Base-by-base conservation (phyloP, 495 filamentous ascomycete species). In the Platismatia glauca region DNA sequence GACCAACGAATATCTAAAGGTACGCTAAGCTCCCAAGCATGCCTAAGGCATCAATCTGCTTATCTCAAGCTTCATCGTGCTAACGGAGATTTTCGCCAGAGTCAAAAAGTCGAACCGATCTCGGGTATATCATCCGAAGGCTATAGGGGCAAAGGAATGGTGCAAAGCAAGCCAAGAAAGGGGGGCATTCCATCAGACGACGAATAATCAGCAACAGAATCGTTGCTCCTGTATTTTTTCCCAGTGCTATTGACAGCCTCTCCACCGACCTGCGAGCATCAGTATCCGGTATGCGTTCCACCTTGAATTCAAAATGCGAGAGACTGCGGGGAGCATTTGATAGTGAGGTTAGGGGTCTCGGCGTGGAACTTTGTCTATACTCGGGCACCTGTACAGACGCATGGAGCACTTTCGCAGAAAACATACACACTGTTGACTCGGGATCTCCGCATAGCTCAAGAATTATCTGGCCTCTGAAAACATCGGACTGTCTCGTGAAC, bases 1-100 rank as follows among this genome's bases (percentile, higher is more conserved):
- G 61, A 82, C 84, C 64, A 93, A 97, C 76, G 94, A 95, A 78
- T 95, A 88, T 75, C 80, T 96, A 71, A 89, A 83, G 84, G 93
- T 95, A 78, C 46, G 76, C 72, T 68, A 67, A 37, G 29, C 37
- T 44, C 44, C 20, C 18, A 38, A 27, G 33, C 39, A 50, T 59
- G 43, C 43, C 41, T 8, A 6, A 39, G 18, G 41, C 35, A 29
- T 59, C 22, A 27, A 1, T 53, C 15, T 57, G 4, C 56, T 58
- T 43, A 44, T 31, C n/a, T 48, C 37, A 7, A 44, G 2, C 18
- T n/a, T 50, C 18, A 48, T n/a, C 22, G 35, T 34, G 24, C 37
- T 56, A 38, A 48, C 24, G 16, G 20, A 29, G 57, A 29, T 18
- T 58, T 73, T 59, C 57, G 60, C 76, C 71, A 95, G 91, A 75